Percentiles rank a stretch among this genome's conserved stretches.
Evolutionary conservation across 306 rosid genomes (phyloP).

Genomic region (Boehmeria nivea): DNA sequence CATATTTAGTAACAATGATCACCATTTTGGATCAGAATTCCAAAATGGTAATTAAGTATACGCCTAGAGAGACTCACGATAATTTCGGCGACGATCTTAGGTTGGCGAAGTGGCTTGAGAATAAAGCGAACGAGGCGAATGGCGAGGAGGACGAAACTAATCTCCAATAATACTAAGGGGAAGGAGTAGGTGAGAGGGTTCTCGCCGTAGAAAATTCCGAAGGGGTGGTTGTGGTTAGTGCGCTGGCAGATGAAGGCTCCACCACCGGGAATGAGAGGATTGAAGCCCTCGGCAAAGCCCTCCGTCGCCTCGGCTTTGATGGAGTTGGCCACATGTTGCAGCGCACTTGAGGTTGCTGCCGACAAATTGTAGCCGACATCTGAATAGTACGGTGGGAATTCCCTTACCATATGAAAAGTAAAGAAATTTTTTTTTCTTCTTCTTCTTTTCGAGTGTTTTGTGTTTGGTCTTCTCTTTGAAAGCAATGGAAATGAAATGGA

Average conservation of each 20-base stretch:
- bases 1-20: no score
- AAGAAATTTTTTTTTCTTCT: no score
- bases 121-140: conserved; percentile 36
- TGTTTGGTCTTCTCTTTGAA: no score
- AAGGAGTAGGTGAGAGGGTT: conserved; percentile 38
- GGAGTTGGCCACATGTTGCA: conserved; percentile 1
- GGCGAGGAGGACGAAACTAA: conserved; percentile 21
- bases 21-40: no score
- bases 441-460: no score
- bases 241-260: conserved; percentile 13
- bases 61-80: conserved; percentile 52
- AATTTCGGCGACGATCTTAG: conserved; percentile 56
- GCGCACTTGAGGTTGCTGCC: neutral
- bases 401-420: conserved; percentile 74
- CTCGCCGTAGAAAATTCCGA: conserved; percentile 38
- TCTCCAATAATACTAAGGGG: conserved; percentile 36
- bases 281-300: neutral
- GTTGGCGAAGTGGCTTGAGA: conserved; percentile 70
- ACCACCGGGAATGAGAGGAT: neutral
- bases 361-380: neutral
- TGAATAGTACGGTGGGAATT: conserved; percentile 21
- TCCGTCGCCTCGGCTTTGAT: conserved; percentile 2
- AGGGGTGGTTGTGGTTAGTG: neutral
- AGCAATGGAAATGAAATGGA: no score
- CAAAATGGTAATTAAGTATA: no score